phyloP scores from a whole-genome alignment of 1,284 basidiomycete genomes.

The Malassezia furfur region DNA sequence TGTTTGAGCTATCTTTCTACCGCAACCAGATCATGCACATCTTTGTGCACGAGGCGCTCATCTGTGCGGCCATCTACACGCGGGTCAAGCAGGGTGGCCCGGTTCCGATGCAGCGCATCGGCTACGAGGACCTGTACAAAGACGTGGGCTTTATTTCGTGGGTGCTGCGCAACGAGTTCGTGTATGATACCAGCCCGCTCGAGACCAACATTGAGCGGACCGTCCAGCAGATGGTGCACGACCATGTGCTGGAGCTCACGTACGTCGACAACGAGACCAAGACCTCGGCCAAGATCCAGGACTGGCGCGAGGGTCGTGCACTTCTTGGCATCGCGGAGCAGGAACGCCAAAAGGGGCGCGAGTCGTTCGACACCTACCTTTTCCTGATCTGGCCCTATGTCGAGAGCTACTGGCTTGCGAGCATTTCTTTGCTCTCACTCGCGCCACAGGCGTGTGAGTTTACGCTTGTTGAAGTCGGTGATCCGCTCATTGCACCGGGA shows the following conservation, averaged over 20 bases:
- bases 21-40: constrained; percentile 48
- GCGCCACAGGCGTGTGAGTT: constrained; percentile 23
- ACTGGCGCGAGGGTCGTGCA: background rate
- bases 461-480: background rate
- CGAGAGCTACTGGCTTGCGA: constrained; percentile 48
- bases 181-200: constrained; percentile 44
- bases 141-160: constrained; percentile 45
- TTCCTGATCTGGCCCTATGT: constrained; percentile 45
- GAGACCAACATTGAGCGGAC: constrained; percentile 40
- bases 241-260: constrained; percentile 20
- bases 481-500: background rate
- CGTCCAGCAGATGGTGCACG: constrained; percentile 10
- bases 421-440: constrained; percentile 46
- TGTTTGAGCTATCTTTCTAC: constrained; percentile 49
- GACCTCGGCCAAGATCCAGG: constrained; percentile 3
- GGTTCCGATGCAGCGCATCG: constrained; percentile 43
- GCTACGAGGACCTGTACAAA: constrained; percentile 24
- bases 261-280: background rate
- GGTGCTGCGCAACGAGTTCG: constrained; percentile 48
- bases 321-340: background rate
- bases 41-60: constrained; percentile 38
- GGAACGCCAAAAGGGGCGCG: constrained; percentile 43
- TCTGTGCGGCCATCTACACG: constrained; percentile 43
- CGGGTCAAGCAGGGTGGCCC: constrained; percentile 48
- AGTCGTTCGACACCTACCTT: constrained; percentile 44